Percentiles rank a stretch among this genome's conserved stretches.
phyloP scores from a whole-genome alignment of 164 flowering plant genomes.

The Annona squamosa region DNA sequence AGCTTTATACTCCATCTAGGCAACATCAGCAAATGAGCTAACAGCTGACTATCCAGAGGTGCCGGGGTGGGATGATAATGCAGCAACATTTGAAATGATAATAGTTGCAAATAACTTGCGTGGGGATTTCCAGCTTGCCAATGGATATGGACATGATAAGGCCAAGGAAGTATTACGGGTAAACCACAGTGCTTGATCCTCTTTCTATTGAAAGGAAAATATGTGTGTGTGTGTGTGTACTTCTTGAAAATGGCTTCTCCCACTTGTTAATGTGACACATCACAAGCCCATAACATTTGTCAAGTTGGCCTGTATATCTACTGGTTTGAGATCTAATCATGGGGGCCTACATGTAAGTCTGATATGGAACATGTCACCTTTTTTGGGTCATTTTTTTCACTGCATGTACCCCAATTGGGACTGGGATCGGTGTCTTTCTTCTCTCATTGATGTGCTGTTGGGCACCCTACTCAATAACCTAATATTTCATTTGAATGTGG shows the following conservation, averaged over 20 bases:
- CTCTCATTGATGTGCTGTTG: neutral
- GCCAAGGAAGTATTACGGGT: slow-evolving; percentile 68
- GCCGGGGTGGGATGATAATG: slow-evolving; percentile 85
- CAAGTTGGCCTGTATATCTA: too few relatives aligned
- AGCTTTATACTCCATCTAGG: slow-evolving; percentile 31
- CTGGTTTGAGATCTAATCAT: neutral
- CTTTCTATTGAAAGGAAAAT: neutral
- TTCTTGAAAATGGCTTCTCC: too few relatives aligned
- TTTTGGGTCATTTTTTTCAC: neutral
- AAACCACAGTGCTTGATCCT: neutral
- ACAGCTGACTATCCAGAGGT: slow-evolving; percentile 66
- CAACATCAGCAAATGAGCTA: slow-evolving; percentile 46
- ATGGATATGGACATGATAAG: slow-evolving; percentile 62
- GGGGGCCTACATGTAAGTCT: neutral
- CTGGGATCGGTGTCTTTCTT: neutral
- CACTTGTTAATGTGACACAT: too few relatives aligned
- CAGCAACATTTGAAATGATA: slow-evolving; percentile 75
- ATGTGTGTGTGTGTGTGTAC: too few relatives aligned
- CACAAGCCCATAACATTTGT: too few relatives aligned
- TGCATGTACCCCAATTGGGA: neutral
- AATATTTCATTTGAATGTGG: neutral
- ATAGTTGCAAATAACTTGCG: slow-evolving; percentile 68
- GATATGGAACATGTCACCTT: neutral
- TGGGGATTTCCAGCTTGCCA: slow-evolving; percentile 90
- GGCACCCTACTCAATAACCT: neutral